Conservation (phyloP, 305 asterid species). For the Solanum hybrid region DNA sequence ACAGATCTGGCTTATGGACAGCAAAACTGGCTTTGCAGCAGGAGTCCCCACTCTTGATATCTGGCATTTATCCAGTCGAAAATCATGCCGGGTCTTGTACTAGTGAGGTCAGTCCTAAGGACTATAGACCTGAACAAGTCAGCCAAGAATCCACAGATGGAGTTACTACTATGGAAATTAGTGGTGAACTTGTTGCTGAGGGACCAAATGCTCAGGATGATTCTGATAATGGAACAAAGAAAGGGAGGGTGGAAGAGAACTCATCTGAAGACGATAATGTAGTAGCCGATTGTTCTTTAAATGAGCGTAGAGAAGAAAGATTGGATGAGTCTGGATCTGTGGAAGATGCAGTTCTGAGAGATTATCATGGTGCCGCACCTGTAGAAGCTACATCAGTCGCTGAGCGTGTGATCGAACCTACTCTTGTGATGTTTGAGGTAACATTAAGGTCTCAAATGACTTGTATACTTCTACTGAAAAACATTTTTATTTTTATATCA, state of each 20-base stretch:
- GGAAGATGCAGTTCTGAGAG: constrained; percentile 46
- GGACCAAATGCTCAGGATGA: constrained; percentile 54
- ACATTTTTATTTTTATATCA: neutral
- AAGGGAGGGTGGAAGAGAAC: constrained; percentile 64
- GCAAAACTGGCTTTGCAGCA: constrained; percentile 59
- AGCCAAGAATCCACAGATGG: constrained; percentile 61
- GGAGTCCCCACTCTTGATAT: constrained; percentile 36
- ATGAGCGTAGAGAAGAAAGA: constrained; percentile 55
- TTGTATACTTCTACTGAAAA: neutral
- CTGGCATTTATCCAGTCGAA: constrained; percentile 25
- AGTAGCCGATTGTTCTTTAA: constrained; percentile 48
- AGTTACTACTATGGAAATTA: constrained; percentile 71
- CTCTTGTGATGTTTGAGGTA: constrained; percentile 99
- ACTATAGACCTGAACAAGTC: constrained; percentile 47
- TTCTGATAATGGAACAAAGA: constrained; percentile 68
- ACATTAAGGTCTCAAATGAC: constrained; percentile 5
- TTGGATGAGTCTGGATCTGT: constrained; percentile 46
- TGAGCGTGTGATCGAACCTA: constrained; percentile 87
- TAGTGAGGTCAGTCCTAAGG: constrained; percentile 48
- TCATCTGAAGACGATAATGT: constrained; percentile 53
- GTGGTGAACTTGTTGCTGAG: constrained; percentile 50
- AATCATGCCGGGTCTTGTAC: constrained; percentile 30
- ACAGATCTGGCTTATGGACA: constrained; percentile 78
- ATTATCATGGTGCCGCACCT: constrained; percentile 56
- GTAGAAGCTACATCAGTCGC: constrained; percentile 77